A percentile compares a stretch with the other conserved stretches of the same genome.
phyloP scores from a whole-genome alignment of 23 red algal species.

The Gracilaria domingensis region DNA sequence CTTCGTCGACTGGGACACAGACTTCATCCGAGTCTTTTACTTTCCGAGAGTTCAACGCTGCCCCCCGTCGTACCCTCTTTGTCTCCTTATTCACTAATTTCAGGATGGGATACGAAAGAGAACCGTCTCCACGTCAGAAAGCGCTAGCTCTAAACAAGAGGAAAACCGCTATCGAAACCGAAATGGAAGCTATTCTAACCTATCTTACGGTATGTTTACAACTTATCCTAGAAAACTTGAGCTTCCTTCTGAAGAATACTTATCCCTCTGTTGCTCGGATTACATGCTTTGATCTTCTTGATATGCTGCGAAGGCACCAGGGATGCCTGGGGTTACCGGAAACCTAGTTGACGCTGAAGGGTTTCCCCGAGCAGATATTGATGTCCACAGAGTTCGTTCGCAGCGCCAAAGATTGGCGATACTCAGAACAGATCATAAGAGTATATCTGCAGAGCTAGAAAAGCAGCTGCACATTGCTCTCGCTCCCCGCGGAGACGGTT shows the following conservation, averaged over 20 bases:
- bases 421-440: conserved; percentile 78
- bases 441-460: conserved; percentile 72
- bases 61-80: neutral
- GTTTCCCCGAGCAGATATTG: conserved; percentile 87
- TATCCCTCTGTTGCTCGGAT: neutral
- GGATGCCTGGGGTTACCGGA: conserved; percentile 67
- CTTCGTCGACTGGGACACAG: too few relatives aligned
- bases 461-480: conserved; percentile 67
- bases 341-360: conserved; percentile 88
- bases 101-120: conserved; percentile 55
- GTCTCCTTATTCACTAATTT: neutral
- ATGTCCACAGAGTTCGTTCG: conserved; percentile 68
- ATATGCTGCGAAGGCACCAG: conserved; percentile 32
- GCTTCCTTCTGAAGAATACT: neutral
- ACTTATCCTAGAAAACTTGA: neutral
- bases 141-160: conserved; percentile 61
- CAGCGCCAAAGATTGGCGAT: conserved; percentile 70
- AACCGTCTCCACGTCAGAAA: conserved; percentile 39
- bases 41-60: too few relatives aligned
- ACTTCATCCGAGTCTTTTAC: too few relatives aligned
- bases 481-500: conserved; percentile 20
- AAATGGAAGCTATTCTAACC: conserved; percentile 55
- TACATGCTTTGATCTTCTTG: neutral
- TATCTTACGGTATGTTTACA: conserved; percentile 43
- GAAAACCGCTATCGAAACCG: conserved; percentile 55